phyloP scores from a whole-genome alignment of 306 rosid genomes.

The Lathyrus oleraceus region DNA sequence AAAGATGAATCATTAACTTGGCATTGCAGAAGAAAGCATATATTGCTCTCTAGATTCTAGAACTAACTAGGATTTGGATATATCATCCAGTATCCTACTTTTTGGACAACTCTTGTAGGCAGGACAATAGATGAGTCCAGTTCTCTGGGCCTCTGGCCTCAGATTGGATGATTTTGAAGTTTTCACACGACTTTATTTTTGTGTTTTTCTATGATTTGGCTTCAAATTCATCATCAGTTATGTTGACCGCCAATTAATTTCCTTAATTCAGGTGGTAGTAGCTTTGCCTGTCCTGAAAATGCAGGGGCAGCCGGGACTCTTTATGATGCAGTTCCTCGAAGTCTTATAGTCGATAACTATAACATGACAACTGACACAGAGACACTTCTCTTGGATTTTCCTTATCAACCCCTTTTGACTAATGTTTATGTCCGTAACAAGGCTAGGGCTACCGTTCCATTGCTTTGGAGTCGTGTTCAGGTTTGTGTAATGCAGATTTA shows the following conservation, averaged over 20 bases:
- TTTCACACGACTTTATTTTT: neutral
- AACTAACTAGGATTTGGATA: conserved; percentile 23
- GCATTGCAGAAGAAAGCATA: conserved; percentile 9
- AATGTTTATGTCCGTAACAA: conserved; percentile 85
- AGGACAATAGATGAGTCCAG: conserved; percentile 3
- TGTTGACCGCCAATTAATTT: conserved; percentile 32
- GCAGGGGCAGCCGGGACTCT: conserved; percentile 98
- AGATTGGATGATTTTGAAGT: conserved; percentile 23
- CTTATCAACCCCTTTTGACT: conserved; percentile 93
- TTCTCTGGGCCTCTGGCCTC: neutral
- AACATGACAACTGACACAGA: conserved; percentile 89
- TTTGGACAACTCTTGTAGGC: neutral
- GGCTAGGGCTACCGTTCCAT: conserved; percentile 96
- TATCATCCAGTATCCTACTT: conserved; percentile 2
- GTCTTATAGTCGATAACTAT: conserved; percentile 75
- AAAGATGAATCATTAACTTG: conserved; percentile 1
- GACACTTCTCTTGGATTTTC: conserved; percentile 94
- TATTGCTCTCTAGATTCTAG: conserved; percentile 13
- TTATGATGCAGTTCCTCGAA: conserved; percentile 93
- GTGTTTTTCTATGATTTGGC: conserved; percentile 13
- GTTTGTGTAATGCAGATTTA: conserved; percentile 52
- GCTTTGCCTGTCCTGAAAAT: conserved; percentile 81
- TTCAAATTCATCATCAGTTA: conserved; percentile 26
- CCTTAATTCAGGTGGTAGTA: conserved; percentile 76
- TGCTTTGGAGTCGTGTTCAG: conserved; percentile 99